phyloP scores from a whole-genome alignment of 2,329 filamentous ascomycete genomes.

The Hansfordia pulvinata region DNA sequence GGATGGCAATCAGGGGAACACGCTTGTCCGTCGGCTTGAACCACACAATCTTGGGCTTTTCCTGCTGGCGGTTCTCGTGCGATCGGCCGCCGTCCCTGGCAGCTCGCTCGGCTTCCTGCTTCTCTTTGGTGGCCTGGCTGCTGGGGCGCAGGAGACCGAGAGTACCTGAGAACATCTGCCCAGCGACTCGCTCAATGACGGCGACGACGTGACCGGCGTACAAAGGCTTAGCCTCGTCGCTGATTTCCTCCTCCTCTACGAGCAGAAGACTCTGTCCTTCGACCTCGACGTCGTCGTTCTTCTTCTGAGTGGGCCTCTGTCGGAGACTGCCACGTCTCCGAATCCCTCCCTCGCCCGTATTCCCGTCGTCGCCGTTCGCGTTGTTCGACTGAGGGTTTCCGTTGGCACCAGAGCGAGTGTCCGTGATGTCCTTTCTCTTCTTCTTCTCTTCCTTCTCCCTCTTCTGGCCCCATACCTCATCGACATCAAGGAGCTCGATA shows the following conservation, averaged over 20 bases:
- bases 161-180: conserved; percentile 98
- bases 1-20: conserved; percentile 93
- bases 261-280: conserved; percentile 93
- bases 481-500: conserved; percentile 89
- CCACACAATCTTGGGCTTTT: conserved; percentile 99
- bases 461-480: conserved; percentile 98
- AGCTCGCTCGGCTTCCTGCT: conserved; percentile 91
- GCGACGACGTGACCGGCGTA: conserved; percentile 96
- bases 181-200: conserved; percentile 90
- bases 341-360: conserved; percentile 66
- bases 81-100: conserved; percentile 73
- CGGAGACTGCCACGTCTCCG: conserved; percentile 88
- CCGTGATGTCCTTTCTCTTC: conserved; percentile 97
- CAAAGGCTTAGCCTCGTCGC: conserved; percentile 91
- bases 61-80: conserved; percentile 73
- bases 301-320: conserved; percentile 96
- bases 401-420: conserved; percentile 66
- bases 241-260: conserved; percentile 97
- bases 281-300: conserved; percentile 98
- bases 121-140: conserved; percentile 98
- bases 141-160: conserved; percentile 87
- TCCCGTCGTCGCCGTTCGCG: conserved; percentile 46
- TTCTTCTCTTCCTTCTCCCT: conserved; percentile 99
- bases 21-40: conserved; percentile 99
- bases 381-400: conserved; percentile 52